Evolutionary conservation across 2,329 filamentous ascomycete species (phyloP).

Genomic region (Hymenoscyphus repandus): DNA sequence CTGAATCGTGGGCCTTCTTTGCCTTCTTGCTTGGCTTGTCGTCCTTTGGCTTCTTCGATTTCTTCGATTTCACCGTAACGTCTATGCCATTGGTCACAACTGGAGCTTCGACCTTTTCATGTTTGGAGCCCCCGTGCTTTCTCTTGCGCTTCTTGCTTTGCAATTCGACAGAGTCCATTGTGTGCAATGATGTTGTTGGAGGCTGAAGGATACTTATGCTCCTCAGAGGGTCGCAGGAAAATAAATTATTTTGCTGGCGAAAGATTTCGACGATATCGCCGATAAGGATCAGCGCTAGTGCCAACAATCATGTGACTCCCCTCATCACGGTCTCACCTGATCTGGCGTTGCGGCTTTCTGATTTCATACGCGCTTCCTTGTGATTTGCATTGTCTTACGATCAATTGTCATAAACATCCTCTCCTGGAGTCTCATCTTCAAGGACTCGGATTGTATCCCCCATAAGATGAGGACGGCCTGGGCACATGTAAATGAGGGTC

Average conservation of each 20-base stretch:
- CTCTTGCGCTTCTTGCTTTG: constrained; percentile 32
- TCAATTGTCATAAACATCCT: not conserved
- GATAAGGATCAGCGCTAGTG: too few species aligned
- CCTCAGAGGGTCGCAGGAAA: constrained; percentile 1
- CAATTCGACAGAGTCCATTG: constrained; percentile 26
- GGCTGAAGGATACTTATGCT: not conserved
- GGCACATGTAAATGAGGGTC: too few species aligned
- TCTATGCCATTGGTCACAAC: constrained; percentile 9
- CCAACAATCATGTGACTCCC: not conserved
- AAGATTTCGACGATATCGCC: not conserved
- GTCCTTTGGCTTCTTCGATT: constrained; percentile 20
- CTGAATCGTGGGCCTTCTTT: constrained; percentile 34
- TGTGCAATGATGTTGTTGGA: not conserved
- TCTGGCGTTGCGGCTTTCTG: not conserved
- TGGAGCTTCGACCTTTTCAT: constrained; percentile 12
- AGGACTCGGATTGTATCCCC: too few species aligned
- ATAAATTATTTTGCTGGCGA: constrained; percentile 12
- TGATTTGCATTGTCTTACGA: too few species aligned
- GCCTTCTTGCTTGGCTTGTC: constrained; percentile 31
- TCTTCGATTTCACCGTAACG: constrained; percentile 16
- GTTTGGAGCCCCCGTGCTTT: constrained; percentile 27
- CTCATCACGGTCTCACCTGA: constrained; percentile 1
- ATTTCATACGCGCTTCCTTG: too few species aligned
- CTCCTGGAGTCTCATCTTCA: not conserved
- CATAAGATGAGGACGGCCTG: too few species aligned